These are phyloP conservation scores for Penicillium vulpinum DNA, from an alignment of 2,329 filamentous ascomycete species.

Conservation along the genomic window DNA sequence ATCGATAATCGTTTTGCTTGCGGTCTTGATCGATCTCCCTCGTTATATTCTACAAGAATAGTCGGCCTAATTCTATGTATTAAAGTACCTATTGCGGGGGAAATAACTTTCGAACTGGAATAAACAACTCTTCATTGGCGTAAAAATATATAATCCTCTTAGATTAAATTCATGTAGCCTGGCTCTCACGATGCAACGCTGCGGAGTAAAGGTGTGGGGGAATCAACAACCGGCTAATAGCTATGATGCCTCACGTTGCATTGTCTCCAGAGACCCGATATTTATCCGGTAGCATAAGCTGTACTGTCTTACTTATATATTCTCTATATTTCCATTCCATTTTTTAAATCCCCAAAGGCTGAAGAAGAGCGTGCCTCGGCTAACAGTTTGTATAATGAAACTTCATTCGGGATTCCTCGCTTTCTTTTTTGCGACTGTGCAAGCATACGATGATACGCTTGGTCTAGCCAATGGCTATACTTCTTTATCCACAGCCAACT, in stretches of 20 bases:
- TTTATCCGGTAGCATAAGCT: not conserved
- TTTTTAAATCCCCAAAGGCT: not conserved
- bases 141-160: slow-evolving; percentile 48
- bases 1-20: no score
- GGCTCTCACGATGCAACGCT: not conserved
- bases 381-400: not conserved
- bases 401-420: not conserved
- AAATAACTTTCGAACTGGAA: no score
- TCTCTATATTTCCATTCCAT: not conserved
- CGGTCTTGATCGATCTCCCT: no score
- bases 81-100: not conserved
- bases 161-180: not conserved
- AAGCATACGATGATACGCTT: not conserved
- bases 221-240: not conserved
- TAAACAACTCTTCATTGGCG: not conserved
- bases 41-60: no score
- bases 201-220: not conserved
- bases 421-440: not conserved
- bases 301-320: not conserved
- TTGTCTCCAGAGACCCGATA: not conserved
- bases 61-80: no score
- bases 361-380: not conserved
- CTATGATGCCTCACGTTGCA: not conserved
- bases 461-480: not conserved
- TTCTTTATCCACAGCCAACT: not conserved